Conservation (phyloP, 257 asterid species). For the Phtheirospermum japonicum region DNA sequence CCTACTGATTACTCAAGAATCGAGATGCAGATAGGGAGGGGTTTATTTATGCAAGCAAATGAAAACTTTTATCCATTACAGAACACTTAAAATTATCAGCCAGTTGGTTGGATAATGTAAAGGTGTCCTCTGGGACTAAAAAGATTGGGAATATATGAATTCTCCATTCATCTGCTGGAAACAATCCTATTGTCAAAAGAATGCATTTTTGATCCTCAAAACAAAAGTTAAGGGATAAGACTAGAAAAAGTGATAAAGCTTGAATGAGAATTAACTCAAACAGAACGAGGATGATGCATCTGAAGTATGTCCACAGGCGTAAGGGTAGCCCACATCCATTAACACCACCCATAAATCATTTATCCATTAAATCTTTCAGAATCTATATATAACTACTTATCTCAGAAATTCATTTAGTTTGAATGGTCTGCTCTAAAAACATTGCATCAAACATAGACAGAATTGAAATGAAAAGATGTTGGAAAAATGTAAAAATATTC, state of each 20-base stretch:
- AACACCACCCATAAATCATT: neutral
- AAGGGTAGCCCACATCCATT: conserved; percentile 7
- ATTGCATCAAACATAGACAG: neutral
- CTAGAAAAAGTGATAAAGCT: conserved; percentile 1
- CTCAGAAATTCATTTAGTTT: conserved; percentile 13
- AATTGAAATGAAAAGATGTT: conserved; percentile 5
- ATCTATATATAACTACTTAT: conserved; percentile 11
- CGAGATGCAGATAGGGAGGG: neutral
- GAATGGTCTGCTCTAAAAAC: conserved; percentile 7
- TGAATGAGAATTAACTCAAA: conserved; percentile 11
- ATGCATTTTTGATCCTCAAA: conserved; percentile 9
- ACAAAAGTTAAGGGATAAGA: conserved; percentile 4
- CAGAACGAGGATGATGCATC: conserved; percentile 21
- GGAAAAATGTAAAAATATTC: conserved; percentile 11
- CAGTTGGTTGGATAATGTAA: neutral
- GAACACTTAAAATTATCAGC: neutral
- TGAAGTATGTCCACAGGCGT: neutral
- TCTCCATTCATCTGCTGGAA: neutral
- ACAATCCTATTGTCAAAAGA: neutral
- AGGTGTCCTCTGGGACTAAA: neutral
- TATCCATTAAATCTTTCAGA: conserved; percentile 16
- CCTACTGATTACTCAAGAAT: neutral
- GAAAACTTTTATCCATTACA: neutral
- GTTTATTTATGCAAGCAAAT: neutral
- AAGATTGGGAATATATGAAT: neutral